These are phyloP conservation scores for Blastocystis sp. DNA, from an alignment of 352 stramenopile species.

Conservation along the genomic window DNA sequence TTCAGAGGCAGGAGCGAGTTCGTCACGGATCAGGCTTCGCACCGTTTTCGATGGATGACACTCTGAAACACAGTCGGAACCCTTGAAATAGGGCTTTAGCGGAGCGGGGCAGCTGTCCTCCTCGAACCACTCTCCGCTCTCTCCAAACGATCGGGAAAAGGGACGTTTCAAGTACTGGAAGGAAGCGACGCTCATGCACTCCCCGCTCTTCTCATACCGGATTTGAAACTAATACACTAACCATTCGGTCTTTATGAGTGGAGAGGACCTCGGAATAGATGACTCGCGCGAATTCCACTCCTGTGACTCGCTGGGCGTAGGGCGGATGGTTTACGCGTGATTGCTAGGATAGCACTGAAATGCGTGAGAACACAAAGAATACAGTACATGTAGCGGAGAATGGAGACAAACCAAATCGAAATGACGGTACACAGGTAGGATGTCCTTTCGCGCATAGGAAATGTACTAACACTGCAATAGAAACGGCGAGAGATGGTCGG, in stretches of 20 bases:
- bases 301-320: not conserved
- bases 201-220: not conserved
- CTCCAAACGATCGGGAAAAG: constrained; percentile 12
- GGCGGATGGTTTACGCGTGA: not conserved
- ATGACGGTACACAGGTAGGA: no score
- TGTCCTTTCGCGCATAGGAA: no score
- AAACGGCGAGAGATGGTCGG: not conserved
- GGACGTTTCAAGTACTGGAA: constrained; percentile 27
- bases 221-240: not conserved
- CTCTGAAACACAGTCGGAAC: constrained; percentile 4
- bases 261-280: not conserved
- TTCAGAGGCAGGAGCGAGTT: not conserved
- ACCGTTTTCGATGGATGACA: not conserved
- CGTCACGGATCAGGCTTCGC: not conserved
- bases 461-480: not conserved
- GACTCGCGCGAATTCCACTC: not conserved
- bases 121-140: constrained; percentile 12
- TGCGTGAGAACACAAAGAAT: not conserved
- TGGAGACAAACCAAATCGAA: not conserved
- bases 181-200: not conserved
- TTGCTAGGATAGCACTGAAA: not conserved
- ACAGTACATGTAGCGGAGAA: not conserved
- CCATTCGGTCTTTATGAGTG: not conserved
- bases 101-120: constrained; percentile 21
- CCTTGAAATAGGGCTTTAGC: constrained; percentile 56